phyloP scores from a whole-genome alignment of 1,284 basidiomycete genomes.

The Marasmius sp. region DNA sequence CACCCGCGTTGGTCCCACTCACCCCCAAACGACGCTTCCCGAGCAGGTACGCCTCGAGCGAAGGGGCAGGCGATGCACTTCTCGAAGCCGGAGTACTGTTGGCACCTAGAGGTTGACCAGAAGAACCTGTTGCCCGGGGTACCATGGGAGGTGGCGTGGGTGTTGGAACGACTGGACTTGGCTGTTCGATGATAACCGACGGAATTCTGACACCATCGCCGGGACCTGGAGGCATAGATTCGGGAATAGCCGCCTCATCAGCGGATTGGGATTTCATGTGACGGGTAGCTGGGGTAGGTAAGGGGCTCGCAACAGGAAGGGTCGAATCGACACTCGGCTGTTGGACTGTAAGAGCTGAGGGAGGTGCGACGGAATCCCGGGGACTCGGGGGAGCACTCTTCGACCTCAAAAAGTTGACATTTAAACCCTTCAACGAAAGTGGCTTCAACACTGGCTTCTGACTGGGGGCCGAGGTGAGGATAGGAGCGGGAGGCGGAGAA shows the following conservation, averaged over 20 bases:
- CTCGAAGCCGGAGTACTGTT: conserved; percentile 4
- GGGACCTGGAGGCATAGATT: neutral
- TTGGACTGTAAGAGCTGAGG: neutral
- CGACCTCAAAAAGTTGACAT: conserved; percentile 54
- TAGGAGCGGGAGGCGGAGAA: conserved; percentile 10
- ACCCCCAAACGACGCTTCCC: conserved; percentile 12
- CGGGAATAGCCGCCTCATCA: neutral
- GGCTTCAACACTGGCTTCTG: conserved; percentile 48
- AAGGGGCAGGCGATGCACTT: conserved; percentile 14
- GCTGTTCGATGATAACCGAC: conserved; percentile 10
- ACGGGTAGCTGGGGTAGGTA: neutral
- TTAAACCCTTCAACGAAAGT: conserved; percentile 47
- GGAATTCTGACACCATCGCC: neutral
- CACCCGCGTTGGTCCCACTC: conserved; percentile 13
- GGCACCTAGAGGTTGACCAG: neutral
- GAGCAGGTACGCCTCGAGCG: conserved; percentile 15
- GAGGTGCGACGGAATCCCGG: conserved; percentile 21
- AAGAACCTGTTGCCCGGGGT: neutral
- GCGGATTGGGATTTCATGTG: conserved; percentile 6
- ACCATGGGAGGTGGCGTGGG: neutral
- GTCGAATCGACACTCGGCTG: neutral
- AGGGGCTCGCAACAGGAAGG: neutral
- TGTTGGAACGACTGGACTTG: neutral
- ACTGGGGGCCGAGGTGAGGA: conserved; percentile 24
- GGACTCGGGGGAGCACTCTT: conserved; percentile 60